Evolutionary conservation across 805 yeast genomes (phyloP).

Genomic region (Lipomyces kockii): DNA sequence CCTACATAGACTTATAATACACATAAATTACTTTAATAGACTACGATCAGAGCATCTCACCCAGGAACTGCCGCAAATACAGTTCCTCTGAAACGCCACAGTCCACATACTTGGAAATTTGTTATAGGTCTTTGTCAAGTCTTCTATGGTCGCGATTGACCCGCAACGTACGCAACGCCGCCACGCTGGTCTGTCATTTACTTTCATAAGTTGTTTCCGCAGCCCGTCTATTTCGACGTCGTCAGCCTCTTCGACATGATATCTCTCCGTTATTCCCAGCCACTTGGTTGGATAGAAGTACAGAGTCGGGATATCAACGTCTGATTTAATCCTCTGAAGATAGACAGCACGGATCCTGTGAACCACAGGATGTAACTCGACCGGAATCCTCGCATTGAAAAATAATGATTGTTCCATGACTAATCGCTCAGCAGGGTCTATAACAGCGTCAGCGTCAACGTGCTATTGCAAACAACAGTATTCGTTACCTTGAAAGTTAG

Average conservation of each 20-base stretch:
- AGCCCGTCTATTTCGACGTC: conserved; percentile 44
- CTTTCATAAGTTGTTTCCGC: conserved; percentile 46
- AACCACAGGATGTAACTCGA: conserved; percentile 46
- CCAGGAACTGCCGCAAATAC: conserved; percentile 64
- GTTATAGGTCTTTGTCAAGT: conserved; percentile 35
- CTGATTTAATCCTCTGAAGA: conserved; percentile 50
- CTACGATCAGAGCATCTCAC: conserved; percentile 10
- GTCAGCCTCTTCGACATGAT: conserved; percentile 2
- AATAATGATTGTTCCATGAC: conserved; percentile 65
- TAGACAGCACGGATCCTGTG: conserved; percentile 55
- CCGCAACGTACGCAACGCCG: conserved; percentile 63
- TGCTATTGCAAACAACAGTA: background rate
- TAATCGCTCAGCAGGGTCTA: conserved; percentile 48
- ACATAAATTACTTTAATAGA: background rate
- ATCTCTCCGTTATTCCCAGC: conserved; percentile 53
- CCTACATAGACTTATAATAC: background rate
- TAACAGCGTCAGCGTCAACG: conserved; percentile 17
- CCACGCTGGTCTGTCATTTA: conserved; percentile 44
- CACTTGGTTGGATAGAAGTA: conserved; percentile 70
- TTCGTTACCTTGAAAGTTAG: conserved; percentile 35
- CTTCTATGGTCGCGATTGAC: conserved; percentile 50
- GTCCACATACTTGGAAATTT: conserved; percentile 52
- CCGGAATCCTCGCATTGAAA: conserved; percentile 64
- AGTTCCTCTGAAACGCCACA: conserved; percentile 69
- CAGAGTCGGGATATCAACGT: conserved; percentile 57